Evolutionary conservation across 192 early-diverging fungal genomes (phyloP), one percentile per base, ranked within the genome.

Genomic region (Backusella australiensis): DNA sequence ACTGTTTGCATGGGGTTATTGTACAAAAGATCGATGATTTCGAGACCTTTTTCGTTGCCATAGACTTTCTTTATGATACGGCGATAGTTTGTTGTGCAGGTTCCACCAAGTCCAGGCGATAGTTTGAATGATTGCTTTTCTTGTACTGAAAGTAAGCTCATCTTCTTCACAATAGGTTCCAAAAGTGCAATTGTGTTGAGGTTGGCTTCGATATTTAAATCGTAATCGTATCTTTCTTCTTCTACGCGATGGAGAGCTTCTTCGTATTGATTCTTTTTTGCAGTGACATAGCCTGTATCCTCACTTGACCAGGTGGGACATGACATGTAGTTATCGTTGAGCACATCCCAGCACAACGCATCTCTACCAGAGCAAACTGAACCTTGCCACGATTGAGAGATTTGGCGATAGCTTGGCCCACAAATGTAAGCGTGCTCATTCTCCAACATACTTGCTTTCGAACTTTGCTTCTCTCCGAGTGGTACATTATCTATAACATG

Each of bases 131-230:
- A 83, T 34, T 80, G 71, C 49, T 86, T 85, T 73, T 99, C 94
- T 15, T 98, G 95, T 0, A 83, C 78, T 4, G 85, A 78, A 94
- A 98, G 94, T 26, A 59, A 75, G 23, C 84, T 77, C 49, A 99
- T 93, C 69, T 93, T 89, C 82, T 91, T 90, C 8, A 90, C 92
- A 69, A 98, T 94, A 2, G 94, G 94, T 75, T 96, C 93, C 66
- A 99, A 82, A 42, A 97, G 84, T 11, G 89, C 88, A 80, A 98
- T 98, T 6, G 93, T 93, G 35, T 93, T 90, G 69, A 95, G 73
- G 71, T 98, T 97, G 46, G 95, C 91, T 78, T 98, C 94, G 74
- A 99, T 97, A 83, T 98, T 94, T 78, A 98, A 87, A 76, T 99
- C 98, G 88, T 97, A 98, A 72, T 98, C 97, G 38, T 85, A 87